Evolutionary conservation across 352 stramenopile species (phyloP).

Genomic region (Pythium pectinolyticum): DNA sequence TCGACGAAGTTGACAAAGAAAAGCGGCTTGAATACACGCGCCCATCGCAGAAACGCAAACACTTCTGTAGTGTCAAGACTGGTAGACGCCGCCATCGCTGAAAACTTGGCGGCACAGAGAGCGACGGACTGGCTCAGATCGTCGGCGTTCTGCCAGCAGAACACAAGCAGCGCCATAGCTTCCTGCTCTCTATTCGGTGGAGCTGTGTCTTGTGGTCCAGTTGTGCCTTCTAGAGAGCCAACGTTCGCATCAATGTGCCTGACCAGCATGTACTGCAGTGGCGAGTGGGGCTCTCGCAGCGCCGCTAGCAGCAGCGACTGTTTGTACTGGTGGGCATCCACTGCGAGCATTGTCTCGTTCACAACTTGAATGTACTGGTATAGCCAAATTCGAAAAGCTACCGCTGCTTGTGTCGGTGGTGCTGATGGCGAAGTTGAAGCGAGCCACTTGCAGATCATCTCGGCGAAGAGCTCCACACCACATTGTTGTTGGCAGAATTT

Average conservation of each 20-base stretch:
- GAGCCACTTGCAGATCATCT: conserved; percentile 17
- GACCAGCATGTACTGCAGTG: conserved; percentile 34
- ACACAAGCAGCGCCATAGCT: conserved; percentile 39
- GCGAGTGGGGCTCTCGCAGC: conserved; percentile 30
- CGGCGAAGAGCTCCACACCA: conserved; percentile 7
- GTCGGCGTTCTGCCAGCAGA: conserved; percentile 40
- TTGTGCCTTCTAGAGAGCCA: background rate
- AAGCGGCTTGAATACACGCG: conserved; percentile 35
- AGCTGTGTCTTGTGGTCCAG: background rate
- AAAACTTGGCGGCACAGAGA: conserved; percentile 49
- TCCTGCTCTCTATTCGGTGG: background rate
- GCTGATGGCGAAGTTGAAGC: no score
- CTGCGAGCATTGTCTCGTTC: conserved; percentile 20
- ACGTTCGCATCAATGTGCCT: conserved; percentile 24
- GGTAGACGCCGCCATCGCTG: conserved; percentile 23
- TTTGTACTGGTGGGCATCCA: conserved; percentile 35
- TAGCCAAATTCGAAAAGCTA: conserved; percentile 43
- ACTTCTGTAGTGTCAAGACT: conserved; percentile 15
- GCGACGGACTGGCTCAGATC: conserved; percentile 35
- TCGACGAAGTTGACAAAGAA: conserved; percentile 47
- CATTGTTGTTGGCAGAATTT: conserved; percentile 31
- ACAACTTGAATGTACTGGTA: conserved; percentile 24
- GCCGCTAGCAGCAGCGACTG: conserved; percentile 36
- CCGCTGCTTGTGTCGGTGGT: background rate
- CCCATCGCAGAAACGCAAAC: conserved; percentile 43